Base-by-base conservation (phyloP, 257 asterid genomes). In the Solanum appendiculatum region DNA sequence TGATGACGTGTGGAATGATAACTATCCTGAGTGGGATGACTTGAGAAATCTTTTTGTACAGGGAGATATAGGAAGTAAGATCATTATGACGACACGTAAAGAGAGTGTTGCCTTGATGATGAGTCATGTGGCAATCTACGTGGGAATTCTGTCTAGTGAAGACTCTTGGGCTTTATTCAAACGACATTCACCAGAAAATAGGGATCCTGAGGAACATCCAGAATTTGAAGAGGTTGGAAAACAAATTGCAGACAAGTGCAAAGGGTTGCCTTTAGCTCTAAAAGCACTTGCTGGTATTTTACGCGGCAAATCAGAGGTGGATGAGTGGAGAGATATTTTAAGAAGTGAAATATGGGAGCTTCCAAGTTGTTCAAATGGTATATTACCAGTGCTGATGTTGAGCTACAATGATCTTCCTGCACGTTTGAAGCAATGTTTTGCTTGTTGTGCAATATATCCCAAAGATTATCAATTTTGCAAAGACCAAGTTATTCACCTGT, bases 331-430 rank as follows among this genome's bases (percentile, higher is more conserved):
- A 72, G 0, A 0, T 0, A 34, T 81, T 13, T 44, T 89, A n/a
- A 84, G 34, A 36, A 89, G 86, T 36, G 87, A 88, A 46, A 60
- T 88, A 51, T 89, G 91, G 91, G 82, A 51, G 27, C 27, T 86
- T 0, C 5, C 39, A 5, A 42, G 20, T 40, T 40, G 44, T 40
- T 40, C 0, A 0, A 87, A 86, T 48, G 83, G 5, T 4, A 85
- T 89, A 13, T 56, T 87, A 31, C 87, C 88, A 10, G 78, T 74
- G 2, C 37, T 89, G 37, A 60, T 21, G 64, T 82, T 87, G 70
- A 89, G 87, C 66, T 89, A 89, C 86, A 74, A 82, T 48, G 85
- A 89, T 82, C 88, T 87, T 83, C 89, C 91, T 4, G 33, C 86
- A 7, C 87, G 82, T 58, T 58, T 87, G 11, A 89, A 82, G 29